phyloP scores from a whole-genome alignment of 768 basidiomycete genomes.

The Mycena latifolia region DNA sequence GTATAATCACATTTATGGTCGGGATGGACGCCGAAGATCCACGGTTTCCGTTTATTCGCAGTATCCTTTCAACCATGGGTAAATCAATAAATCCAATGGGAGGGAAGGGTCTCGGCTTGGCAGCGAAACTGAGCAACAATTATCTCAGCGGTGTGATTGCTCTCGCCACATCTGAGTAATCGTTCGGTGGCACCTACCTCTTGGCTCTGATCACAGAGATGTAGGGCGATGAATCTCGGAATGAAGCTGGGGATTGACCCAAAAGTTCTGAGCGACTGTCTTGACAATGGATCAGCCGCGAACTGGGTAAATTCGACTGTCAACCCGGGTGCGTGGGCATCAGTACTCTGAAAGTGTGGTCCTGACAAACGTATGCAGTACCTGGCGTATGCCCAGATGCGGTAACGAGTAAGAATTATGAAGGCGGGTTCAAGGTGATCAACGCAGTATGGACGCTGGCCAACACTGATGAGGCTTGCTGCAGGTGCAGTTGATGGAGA shows the following conservation, averaged over 20 bases:
- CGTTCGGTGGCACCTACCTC: no score
- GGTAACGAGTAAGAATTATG: constrained; percentile 55
- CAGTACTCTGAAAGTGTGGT: not conserved
- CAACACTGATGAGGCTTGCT: not conserved
- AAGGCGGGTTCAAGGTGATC: constrained; percentile 57
- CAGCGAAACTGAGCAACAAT: constrained; percentile 60
- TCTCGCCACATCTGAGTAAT: constrained; percentile 51
- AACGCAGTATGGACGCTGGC: not conserved
- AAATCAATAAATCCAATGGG: constrained; percentile 51
- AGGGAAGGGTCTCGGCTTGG: constrained; percentile 55
- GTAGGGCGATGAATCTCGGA: constrained; percentile 55
- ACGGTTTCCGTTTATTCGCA: constrained; percentile 46
- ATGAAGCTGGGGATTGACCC: constrained; percentile 59
- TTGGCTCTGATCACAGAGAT: no score
- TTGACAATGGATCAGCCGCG: constrained; percentile 54
- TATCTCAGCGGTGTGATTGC: constrained; percentile 57
- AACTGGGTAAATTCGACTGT: constrained; percentile 56
- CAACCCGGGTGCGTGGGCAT: constrained; percentile 45
- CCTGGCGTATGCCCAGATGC: constrained; percentile 59
- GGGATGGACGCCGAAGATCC: constrained; percentile 49
- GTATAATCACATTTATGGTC: constrained; percentile 55
- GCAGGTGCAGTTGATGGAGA: constrained; percentile 60
- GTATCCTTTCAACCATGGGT: constrained; percentile 51
- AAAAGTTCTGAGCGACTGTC: constrained; percentile 50
- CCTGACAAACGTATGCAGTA: constrained; percentile 34